Evolutionary conservation across 2,329 filamentous ascomycete genomes (phyloP).

Genomic region (Sporothrix curviconia): DNA sequence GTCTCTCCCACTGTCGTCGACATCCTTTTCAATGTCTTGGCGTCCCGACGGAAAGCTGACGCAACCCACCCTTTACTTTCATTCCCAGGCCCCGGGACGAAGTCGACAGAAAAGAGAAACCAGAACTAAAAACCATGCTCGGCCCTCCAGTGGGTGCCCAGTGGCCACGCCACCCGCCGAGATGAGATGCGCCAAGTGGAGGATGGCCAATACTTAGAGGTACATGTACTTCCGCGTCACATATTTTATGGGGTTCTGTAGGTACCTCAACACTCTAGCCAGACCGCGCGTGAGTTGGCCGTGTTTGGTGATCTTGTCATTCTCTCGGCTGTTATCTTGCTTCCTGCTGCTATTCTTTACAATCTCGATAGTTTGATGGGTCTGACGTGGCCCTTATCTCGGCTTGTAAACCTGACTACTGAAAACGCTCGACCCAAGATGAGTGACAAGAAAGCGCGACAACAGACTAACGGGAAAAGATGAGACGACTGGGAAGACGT

Average conservation of each 20-base stretch:
- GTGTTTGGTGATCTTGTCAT: too few species aligned
- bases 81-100: background rate
- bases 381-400: slow-evolving; percentile 3
- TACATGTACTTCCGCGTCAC: background rate
- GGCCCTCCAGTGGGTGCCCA: background rate
- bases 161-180: background rate
- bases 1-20: background rate
- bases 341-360: too few species aligned
- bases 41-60: slow-evolving; percentile 2
- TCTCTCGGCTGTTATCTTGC: too few species aligned
- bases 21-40: slow-evolving; percentile 4
- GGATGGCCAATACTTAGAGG: background rate
- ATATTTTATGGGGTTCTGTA: background rate
- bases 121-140: background rate
- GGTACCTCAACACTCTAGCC: background rate
- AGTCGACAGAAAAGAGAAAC: too few species aligned
- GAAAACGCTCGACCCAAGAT: background rate
- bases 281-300: too few species aligned
- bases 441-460: background rate
- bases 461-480: background rate
- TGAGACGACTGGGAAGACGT: background rate
- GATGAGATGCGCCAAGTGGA: slow-evolving; percentile 7
- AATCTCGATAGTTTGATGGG: too few species aligned
- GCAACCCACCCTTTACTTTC: background rate
- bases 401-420: slow-evolving; percentile 5